Evolutionary conservation across 2,329 filamentous ascomycete species (phyloP).

Genomic region (Penicillium sp.): DNA sequence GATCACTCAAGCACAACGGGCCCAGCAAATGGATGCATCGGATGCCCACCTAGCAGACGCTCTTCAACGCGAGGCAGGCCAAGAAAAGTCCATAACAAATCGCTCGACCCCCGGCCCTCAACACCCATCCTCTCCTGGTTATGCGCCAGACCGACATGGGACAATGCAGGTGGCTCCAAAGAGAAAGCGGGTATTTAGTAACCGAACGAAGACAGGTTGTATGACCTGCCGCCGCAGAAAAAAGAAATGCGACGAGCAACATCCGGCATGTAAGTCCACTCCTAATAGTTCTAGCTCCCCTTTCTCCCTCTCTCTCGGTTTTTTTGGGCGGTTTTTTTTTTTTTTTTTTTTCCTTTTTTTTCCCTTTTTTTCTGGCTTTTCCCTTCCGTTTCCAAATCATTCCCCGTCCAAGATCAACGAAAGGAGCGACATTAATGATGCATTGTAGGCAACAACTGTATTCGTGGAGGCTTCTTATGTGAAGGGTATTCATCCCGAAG

Average conservation of each 20-base stretch:
- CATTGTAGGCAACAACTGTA: conserved; percentile 69
- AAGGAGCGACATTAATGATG: conserved; percentile 10
- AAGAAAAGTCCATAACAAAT: conserved; percentile 30
- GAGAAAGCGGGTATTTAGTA: conserved; percentile 62
- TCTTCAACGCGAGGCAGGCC: conserved; percentile 42
- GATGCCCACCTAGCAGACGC: conserved; percentile 47
- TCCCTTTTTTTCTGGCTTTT: too few relatives aligned
- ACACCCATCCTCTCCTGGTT: conserved; percentile 27
- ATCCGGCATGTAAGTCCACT: conserved; percentile 69
- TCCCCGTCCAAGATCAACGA: conserved; percentile 7
- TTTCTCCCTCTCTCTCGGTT: background rate
- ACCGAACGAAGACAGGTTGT: conserved; percentile 90
- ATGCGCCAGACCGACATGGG: conserved; percentile 27
- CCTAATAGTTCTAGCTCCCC: conserved; percentile 2
- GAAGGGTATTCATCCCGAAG: conserved; percentile 78
- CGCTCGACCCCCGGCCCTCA: conserved; percentile 31
- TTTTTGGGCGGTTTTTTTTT: too few relatives aligned
- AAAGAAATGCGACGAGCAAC: conserved; percentile 95
- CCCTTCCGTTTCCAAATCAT: background rate
- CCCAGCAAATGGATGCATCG: conserved; percentile 38
- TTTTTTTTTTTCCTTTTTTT: too few relatives aligned
- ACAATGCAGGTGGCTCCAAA: conserved; percentile 37
- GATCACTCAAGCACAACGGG: conserved; percentile 42
- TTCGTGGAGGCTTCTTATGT: conserved; percentile 80
- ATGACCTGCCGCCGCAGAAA: conserved; percentile 84